Percentiles rank a stretch among this genome's conserved stretches.
Conservation (phyloP, 257 asterid genomes). For the Penstemon newberryi region DNA sequence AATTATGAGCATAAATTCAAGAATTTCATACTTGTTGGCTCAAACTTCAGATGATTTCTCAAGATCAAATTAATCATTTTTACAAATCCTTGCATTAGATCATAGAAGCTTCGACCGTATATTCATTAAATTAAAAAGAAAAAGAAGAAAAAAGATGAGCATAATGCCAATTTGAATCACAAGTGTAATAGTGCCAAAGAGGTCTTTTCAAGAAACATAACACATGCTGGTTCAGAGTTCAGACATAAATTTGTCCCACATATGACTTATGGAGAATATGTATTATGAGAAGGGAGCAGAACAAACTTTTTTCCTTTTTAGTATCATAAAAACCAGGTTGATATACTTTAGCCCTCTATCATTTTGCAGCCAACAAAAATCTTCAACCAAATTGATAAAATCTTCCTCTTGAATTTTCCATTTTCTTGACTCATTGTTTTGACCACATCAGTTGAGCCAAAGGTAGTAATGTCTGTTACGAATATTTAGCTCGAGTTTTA, state of each 20-base stretch:
- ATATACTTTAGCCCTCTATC: conserved; percentile 22
- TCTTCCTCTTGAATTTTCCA: conserved; percentile 40
- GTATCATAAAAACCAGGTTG: conserved; percentile 19
- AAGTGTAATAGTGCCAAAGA: background rate
- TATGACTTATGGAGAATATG: background rate
- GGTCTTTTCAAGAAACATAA: conserved; percentile 26
- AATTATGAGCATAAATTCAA: no score
- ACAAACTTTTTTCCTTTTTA: conserved; percentile 28
- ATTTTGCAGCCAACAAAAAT: conserved; percentile 23
- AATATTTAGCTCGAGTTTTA: no score
- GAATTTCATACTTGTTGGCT: no score
- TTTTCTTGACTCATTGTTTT: conserved; percentile 11
- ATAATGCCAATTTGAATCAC: conserved; percentile 10
- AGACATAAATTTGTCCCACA: conserved; percentile 27
- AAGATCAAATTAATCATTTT: no score
- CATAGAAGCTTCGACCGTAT: no score
- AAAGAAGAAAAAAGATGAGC: background rate
- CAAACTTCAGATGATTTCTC: no score
- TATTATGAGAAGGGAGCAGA: conserved; percentile 24
- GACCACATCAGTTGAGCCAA: conserved; percentile 47
- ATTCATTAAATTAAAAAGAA: background rate
- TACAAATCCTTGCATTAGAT: no score
- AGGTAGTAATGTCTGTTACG: conserved; percentile 15
- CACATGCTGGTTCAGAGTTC: conserved; percentile 22
- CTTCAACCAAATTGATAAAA: conserved; percentile 22